Percentiles rank a stretch among this genome's conserved stretches.
phyloP scores from a whole-genome alignment of 148 eudicot genomes.

The Spergularia marina region DNA sequence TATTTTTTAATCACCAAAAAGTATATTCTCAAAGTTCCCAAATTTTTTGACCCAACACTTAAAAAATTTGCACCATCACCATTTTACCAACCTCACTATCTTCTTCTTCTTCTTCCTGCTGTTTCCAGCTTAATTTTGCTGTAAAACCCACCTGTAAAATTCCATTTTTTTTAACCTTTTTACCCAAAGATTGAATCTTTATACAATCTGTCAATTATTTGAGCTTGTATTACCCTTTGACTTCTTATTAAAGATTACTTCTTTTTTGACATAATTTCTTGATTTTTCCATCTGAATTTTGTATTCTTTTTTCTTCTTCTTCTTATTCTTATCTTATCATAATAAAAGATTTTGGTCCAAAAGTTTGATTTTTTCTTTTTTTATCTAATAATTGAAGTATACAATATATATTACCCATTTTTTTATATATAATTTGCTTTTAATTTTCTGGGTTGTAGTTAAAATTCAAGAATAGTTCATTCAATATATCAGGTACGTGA shows the following conservation, averaged over 20 bases:
- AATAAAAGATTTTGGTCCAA: too few species aligned
- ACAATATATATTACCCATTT: background rate
- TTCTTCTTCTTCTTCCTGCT: background rate
- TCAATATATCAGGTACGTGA: constrained; percentile 16
- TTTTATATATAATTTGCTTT: background rate
- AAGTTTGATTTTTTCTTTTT: too few species aligned
- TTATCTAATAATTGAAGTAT: too few species aligned
- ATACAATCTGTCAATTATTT: background rate
- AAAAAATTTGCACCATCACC: too few species aligned
- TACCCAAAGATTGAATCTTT: constrained; percentile 1
- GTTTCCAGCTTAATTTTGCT: constrained; percentile 5
- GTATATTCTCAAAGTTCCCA: too few species aligned
- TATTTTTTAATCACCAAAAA: too few species aligned
- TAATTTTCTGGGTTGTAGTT: constrained; percentile 7
- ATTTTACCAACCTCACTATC: background rate
- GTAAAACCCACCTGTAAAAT: background rate
- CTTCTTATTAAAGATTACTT: background rate
- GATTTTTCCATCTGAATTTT: background rate
- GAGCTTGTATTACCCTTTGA: background rate
- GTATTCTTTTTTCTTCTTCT: background rate
- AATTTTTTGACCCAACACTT: too few species aligned
- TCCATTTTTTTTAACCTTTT: background rate
- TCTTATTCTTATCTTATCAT: too few species aligned
- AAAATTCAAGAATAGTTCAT: background rate
- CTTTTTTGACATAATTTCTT: background rate